Evolutionary conservation across 768 basidiomycete species (phyloP), one percentile per base, ranked within the genome.

Genomic region (Candolleomyces aberdarensis): DNA sequence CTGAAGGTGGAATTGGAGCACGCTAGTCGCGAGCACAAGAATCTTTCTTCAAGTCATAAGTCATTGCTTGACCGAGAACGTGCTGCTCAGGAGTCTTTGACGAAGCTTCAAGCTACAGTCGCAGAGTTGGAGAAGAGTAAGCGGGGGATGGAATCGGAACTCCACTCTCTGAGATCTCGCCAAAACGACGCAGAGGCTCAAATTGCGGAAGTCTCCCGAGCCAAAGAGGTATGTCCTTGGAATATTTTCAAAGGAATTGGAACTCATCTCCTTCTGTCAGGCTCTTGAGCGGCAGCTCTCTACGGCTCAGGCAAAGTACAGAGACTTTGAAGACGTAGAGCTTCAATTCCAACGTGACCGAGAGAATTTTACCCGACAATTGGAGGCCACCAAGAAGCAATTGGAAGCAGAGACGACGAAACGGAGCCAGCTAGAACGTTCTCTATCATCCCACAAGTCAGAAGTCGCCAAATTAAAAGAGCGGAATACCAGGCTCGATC

Each of bases 301-400:
- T 0, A 74, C 82, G 20, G 83, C 89, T 6, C 89, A 92, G 67
- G 79, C 82, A 40, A 92, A 92, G 66, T 89, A 88, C 62, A 85
- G 90, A 59, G 88, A 90, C 60, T 89, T 94, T 59, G 96, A 99
- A 72, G 96, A 98, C 69, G 83, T 88, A 0, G 83, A 92, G 1
- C 80, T 97, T 6, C 86, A 91, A 65, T 81, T 92, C 54, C 91
- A 98, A 72, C 82, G 92, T 32, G 94, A 95, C 60, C 85, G 92
- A 69, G 85, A 84, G 11, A 78, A 86, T 15, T 86, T 88, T 63
- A 82, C 86, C 52, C 83, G 89, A 5, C 89, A 94, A 65, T 70
- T 91, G 61, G 91, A 96, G 22, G 78, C 82, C 5, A 73, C 82
- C 57, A 83, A 84, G 47, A 88, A 88, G 65, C 89, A 92, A 62